Conservation (phyloP, 202 grass and related monocot genomes). For the Alloteropsis angusta region DNA sequence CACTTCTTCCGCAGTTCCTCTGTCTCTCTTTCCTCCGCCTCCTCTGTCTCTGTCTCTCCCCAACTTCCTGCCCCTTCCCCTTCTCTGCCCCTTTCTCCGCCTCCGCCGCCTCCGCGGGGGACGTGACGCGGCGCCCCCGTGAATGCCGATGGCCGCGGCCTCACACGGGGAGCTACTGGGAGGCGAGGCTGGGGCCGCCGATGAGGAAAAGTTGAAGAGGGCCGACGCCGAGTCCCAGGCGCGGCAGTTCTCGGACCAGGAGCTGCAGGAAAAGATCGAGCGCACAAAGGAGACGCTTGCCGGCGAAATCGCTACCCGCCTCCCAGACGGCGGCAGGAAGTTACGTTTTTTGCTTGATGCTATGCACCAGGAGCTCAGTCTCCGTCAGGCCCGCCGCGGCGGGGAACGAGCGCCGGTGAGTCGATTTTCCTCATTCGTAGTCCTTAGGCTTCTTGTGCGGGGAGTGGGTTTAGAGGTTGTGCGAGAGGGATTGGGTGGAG, state of each 20-base stretch:
- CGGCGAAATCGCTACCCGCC: background rate
- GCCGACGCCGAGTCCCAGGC: background rate
- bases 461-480: background rate
- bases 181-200: background rate
- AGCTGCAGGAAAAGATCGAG: conserved; percentile 23
- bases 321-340: conserved; percentile 50
- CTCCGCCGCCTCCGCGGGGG: background rate
- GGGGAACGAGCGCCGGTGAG: background rate
- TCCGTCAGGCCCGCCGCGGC: conserved; percentile 19
- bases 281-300: background rate
- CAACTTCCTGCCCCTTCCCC: background rate
- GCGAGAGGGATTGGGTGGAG: background rate
- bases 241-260: background rate
- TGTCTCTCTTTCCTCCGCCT: too few species aligned
- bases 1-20: too few species aligned
- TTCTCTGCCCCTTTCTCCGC: background rate
- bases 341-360: background rate
- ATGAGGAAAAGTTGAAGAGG: background rate
- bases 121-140: background rate
- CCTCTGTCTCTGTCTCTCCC: too few species aligned
- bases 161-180: background rate
- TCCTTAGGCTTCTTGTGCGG: background rate
- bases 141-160: conserved; percentile 26
- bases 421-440: background rate
- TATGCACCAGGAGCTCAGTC: conserved; percentile 26